Base-by-base conservation (phyloP, 768 basidiomycete species). In the Lactarius psammicola region DNA sequence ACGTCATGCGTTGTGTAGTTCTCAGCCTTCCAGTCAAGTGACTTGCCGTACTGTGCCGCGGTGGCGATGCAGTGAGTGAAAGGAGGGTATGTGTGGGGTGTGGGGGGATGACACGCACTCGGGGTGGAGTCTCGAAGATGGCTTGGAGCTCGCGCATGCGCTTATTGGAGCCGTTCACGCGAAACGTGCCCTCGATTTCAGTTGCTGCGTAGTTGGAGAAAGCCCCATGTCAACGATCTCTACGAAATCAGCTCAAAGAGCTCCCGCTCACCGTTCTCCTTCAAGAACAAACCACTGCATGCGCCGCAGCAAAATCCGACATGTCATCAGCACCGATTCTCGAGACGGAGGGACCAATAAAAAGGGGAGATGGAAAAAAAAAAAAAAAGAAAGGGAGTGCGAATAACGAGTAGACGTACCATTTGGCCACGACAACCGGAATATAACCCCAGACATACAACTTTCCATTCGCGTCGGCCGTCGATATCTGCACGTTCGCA, bases 341-440 rank as follows among this genome's bases (percentile, higher is more conserved):
- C 10, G 58, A n/a, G n/a, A n/a, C n/a, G n/a, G n/a, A n/a, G n/a
- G 55, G 69, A 46, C 66, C 34, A 36, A 36, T 36, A 36, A 36
- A 36, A 36, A 36, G 13, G 7, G 13, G 63, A 68, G 44, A 64
- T 34, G 69, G 38, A 60, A 70, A 59, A 65, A 46, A 62, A 65
- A 42, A 63, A 54, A 28, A 57, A 46, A 54, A 51, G 40, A 18
- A 36, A 59, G 40, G 26, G 28, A 23, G 58, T 33, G 34, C 33
- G 60, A 26, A 31, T 70, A 68, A 26, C 28, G n/a, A 13, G 26
- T 28, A 3, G 54, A 66, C 88, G 72, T 71, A 94, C 93, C 94
- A 98, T 78, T 97, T 98, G 55, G 96, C 96, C 49, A 99, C 96
- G 60, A 98, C 95, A 49, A 98, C 93, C 10, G 96, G 96, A 57